These are phyloP conservation scores for Pyrenophora teres DNA, from an alignment of 2,329 filamentous ascomycete genomes.

Conservation along the genomic window DNA sequence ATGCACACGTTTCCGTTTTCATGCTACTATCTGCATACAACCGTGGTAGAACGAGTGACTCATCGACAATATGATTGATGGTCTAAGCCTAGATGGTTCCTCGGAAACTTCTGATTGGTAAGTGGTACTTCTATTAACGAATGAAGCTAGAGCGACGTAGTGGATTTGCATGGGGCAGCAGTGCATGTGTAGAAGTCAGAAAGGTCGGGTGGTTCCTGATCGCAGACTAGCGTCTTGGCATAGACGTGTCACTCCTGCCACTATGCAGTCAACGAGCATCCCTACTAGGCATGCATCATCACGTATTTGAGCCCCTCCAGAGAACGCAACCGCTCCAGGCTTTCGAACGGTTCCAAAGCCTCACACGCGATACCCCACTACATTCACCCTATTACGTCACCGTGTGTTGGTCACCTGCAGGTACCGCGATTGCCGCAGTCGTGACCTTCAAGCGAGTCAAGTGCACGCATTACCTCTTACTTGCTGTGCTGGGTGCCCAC, in stretches of 20 bases:
- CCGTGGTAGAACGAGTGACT: no score
- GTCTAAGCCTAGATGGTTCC: no score
- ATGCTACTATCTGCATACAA: no score
- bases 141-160: not conserved
- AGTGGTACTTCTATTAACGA: no score
- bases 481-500: not conserved
- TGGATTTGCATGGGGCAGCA: not conserved
- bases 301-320: not conserved
- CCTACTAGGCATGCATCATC: not conserved
- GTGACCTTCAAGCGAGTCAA: constrained; percentile 5
- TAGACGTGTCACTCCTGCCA: constrained; percentile 14
- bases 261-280: constrained; percentile 4
- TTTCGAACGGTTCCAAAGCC: not conserved
- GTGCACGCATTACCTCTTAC: constrained; percentile 1
- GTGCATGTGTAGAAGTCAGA: not conserved
- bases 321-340: not conserved
- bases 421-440: constrained; percentile 11
- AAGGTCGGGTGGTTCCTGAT: constrained; percentile 2
- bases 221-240: constrained; percentile 15
- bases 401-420: constrained; percentile 6
- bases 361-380: not conserved
- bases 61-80: no score
- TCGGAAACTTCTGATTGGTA: no score
- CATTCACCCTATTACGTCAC: constrained; percentile 4
- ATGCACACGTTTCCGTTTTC: no score